These are phyloP conservation scores for Saccharomycopsis javanensis DNA, from an alignment of 805 yeast genomes.

Conservation along the genomic window DNA sequence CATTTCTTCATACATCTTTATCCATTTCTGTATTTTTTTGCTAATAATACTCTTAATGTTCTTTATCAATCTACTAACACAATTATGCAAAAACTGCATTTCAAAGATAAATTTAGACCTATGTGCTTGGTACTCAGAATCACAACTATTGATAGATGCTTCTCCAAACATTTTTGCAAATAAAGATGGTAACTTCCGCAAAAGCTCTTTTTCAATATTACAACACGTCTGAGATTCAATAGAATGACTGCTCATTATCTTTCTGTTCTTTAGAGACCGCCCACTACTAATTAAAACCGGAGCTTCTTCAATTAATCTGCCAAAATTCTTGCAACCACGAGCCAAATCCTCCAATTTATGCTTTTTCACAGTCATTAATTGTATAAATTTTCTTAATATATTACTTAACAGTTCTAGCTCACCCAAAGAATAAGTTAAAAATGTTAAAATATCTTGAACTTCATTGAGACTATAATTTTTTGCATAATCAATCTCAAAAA, in stretches of 20 bases:
- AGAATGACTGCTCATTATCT: not conserved
- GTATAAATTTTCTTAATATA: conserved; percentile 27
- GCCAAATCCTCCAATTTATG: conserved; percentile 11
- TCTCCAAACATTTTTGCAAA: conserved; percentile 1
- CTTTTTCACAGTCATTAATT: conserved; percentile 23
- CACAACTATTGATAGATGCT: conserved; percentile 14
- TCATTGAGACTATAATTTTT: conserved; percentile 20
- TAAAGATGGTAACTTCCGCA: not conserved
- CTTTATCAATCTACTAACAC: conserved; percentile 24
- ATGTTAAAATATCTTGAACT: conserved; percentile 30
- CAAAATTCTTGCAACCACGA: not conserved
- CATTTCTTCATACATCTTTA: conserved; percentile 35
- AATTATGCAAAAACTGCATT: conserved; percentile 15
- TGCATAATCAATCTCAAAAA: conserved; percentile 18
- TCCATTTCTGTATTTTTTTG: conserved; percentile 34
- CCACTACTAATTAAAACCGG: not conserved
- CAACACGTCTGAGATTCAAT: not conserved
- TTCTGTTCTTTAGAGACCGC: not conserved
- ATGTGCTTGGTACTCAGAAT: conserved; percentile 12
- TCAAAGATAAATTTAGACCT: conserved; percentile 5
- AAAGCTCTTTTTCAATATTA: not conserved
- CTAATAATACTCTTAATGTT: conserved; percentile 28
- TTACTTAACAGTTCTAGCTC: conserved; percentile 30
- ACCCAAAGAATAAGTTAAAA: conserved; percentile 33
- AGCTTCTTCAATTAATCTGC: not conserved